A percentile compares a stretch with the other conserved stretches of the same genome.
Evolutionary conservation across 1,284 basidiomycete genomes (phyloP).

Genomic region (Mycena sp.): DNA sequence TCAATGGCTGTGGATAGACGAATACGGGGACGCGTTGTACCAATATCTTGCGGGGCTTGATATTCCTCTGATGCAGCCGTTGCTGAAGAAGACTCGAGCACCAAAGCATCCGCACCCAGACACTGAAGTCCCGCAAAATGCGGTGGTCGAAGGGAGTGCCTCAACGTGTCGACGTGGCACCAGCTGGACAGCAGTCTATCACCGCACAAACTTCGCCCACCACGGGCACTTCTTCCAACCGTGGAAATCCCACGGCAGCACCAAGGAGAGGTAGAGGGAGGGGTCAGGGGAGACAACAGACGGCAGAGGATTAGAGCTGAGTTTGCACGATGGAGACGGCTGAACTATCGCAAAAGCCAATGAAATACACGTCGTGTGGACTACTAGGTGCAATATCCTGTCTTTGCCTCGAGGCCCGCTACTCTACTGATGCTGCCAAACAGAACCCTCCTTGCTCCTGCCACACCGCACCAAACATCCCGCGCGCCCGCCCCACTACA

Average conservation of each 20-base stretch:
- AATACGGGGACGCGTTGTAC: neutral
- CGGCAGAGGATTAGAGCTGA: neutral
- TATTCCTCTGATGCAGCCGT: too few relatives aligned
- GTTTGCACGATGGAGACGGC: neutral
- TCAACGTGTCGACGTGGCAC: neutral
- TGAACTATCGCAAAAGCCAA: too few relatives aligned
- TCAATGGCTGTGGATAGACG: neutral
- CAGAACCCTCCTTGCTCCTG: too few relatives aligned
- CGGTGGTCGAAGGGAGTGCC: neutral
- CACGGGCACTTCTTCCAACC: neutral
- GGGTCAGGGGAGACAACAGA: neutral
- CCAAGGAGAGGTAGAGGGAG: neutral
- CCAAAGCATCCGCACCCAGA: neutral
- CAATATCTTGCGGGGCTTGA: neutral
- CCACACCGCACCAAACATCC: too few relatives aligned
- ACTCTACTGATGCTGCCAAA: neutral
- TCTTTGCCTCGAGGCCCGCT: neutral
- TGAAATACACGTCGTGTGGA: neutral
- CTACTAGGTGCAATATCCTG: neutral
- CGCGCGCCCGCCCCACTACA: neutral
- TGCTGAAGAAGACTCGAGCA: neutral
- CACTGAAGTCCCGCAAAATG: neutral
- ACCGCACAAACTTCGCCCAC: neutral
- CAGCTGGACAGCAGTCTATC: neutral
- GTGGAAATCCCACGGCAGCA: neutral